Base-by-base conservation (phyloP, 2,329 filamentous ascomycete species). In the Ramularia endophylla region DNA sequence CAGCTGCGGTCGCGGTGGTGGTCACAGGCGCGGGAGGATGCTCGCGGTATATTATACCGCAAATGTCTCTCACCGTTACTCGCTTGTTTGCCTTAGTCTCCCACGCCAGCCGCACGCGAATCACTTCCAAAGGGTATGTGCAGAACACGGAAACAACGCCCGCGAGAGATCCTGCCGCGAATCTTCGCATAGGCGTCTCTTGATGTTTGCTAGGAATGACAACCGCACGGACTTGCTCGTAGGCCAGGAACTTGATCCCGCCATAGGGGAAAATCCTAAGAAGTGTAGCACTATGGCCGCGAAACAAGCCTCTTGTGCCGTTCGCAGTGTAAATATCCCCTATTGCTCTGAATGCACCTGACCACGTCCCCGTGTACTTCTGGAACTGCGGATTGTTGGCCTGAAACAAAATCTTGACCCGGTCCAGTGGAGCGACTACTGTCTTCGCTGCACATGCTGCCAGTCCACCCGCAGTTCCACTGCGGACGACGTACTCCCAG, bases 341-440 rank as follows among this genome's bases (percentile, higher is more conserved):
- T 65, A 97, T 84, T 18, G 92, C 89, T 13, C 75, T 75, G n/a
- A 78, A 77, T 15, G 94, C 80, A 36, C 92, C 92, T 41, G 78
- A 77, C 85, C 89, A 95, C 30, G 84, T 88, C 29, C 88, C 86
- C 1, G 87, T 81, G 62, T 97, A 98, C 67, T 94, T 95, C 40
- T 84, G 78, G 62, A 95, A 98, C 54, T 92, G 83, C 3, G 92
- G 92, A 58, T 92, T 95, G 59, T 85, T 87, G 38, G 92, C 85
- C 65, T 98, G 92, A 69, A 98, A 97, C 42, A 98, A 83, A 60
- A 98, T 98, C 69, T 98, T 98, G 58, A 98, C 92, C 52, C 92
- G 83, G 67, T 98, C 92, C 50, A 98, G 84, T 17, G 92, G 92
- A 17, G 88, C 92, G 27, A 98, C 94, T 5, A 94, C 73, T 0